Evolutionary conservation across 306 rosid species (phyloP).

Genomic region (Vigna hirtella): DNA sequence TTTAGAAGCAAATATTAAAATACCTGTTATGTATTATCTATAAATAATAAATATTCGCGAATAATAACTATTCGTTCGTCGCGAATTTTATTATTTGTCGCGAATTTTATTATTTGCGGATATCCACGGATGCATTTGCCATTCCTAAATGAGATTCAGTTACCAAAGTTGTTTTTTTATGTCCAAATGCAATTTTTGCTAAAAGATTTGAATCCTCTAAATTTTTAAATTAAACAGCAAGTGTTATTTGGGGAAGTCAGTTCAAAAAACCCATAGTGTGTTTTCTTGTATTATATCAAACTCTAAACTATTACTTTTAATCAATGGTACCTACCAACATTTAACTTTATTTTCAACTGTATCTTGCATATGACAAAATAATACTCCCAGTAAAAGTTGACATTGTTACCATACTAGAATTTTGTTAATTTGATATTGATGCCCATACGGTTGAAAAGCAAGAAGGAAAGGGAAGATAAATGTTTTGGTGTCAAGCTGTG

Average conservation of each 20-base stretch:
- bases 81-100: no score
- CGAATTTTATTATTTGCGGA: no score
- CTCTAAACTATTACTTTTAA: neutral
- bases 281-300: constrained; percentile 5
- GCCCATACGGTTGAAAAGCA: neutral
- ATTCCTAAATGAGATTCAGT: neutral
- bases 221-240: constrained; percentile 7
- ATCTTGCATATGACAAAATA: constrained; percentile 31
- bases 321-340: no score
- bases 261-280: neutral
- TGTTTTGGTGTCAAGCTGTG: neutral
- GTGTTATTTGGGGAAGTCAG: neutral
- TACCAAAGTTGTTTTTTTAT: constrained; percentile 20
- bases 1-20: no score
- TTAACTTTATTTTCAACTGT: neutral
- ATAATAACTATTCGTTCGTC: no score
- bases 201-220: constrained; percentile 31
- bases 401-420: neutral
- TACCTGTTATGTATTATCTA: no score
- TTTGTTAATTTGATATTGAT: neutral
- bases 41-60: no score
- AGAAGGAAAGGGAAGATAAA: neutral
- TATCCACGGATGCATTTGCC: no score
- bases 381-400: no score
- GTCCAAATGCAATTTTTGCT: neutral